phyloP scores from a whole-genome alignment of 2,329 filamentous ascomycete genomes.

The Fusarium virguliforme region DNA sequence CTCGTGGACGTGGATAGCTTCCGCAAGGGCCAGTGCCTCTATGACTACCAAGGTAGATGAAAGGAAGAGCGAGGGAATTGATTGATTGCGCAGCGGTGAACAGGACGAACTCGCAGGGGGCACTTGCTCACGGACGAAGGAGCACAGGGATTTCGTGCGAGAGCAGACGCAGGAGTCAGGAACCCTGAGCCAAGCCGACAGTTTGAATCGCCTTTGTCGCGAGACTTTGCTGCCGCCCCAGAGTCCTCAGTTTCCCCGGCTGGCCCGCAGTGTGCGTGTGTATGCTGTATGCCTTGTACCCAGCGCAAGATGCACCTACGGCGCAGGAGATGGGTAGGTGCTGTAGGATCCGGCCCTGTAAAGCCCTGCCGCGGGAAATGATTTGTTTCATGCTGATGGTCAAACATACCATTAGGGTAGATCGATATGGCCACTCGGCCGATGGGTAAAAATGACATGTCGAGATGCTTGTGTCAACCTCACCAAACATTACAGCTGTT shows the following conservation, averaged over 20 bases:
- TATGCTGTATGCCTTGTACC: constrained; percentile 21
- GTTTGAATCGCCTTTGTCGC: constrained; percentile 6
- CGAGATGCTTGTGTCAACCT: constrained; percentile 8
- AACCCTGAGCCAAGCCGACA: constrained; percentile 22
- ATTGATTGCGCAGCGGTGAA: constrained; percentile 34
- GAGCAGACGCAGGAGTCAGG: constrained; percentile 10
- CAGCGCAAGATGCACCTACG: constrained; percentile 5
- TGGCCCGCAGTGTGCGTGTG: constrained; percentile 17
- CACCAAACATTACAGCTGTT: neutral
- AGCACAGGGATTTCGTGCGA: constrained; percentile 12
- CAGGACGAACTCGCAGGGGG: constrained; percentile 31
- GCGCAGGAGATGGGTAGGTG: neutral
- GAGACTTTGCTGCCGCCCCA: constrained; percentile 19
- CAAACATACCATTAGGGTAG: constrained; percentile 14
- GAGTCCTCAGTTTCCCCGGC: constrained; percentile 14
- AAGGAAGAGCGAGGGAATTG: constrained; percentile 24
- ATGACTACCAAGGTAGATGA: constrained; percentile 19
- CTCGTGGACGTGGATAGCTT: constrained; percentile 28
- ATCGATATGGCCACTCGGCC: constrained; percentile 24
- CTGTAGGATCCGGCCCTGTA: constrained; percentile 6
- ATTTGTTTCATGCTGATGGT: constrained; percentile 35
- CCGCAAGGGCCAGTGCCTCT: constrained; percentile 34
- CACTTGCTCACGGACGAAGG: neutral
- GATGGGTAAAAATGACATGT: constrained; percentile 9
- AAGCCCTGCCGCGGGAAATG: constrained; percentile 27